These are phyloP conservation scores for Pyrenophora graminea DNA, from an alignment of 2,329 filamentous ascomycete species.

Conservation along the genomic window DNA sequence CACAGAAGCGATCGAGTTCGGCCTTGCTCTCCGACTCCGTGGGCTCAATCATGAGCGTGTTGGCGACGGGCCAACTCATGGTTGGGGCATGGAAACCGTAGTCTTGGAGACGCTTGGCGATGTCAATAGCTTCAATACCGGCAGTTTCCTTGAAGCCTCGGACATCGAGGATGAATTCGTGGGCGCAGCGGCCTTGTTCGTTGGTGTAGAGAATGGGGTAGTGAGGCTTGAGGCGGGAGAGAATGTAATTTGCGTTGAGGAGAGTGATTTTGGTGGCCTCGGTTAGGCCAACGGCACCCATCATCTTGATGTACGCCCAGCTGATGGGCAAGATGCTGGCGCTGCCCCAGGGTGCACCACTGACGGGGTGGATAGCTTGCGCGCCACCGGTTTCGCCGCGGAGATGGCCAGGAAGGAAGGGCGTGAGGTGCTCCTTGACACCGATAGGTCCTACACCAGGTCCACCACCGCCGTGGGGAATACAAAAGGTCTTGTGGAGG, in stretches of 20 bases:
- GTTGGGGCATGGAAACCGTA: conserved; percentile 97
- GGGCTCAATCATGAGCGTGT: conserved; percentile 97
- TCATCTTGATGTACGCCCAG: conserved; percentile 94
- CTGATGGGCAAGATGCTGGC: conserved; percentile 92
- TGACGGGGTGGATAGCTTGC: conserved; percentile 70
- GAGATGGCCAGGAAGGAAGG: conserved; percentile 75
- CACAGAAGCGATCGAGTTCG: conserved; percentile 91
- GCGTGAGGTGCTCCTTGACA: conserved; percentile 78
- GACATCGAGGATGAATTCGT: conserved; percentile 94
- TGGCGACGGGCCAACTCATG: conserved; percentile 94
- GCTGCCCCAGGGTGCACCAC: conserved; percentile 82
- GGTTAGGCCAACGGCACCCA: conserved; percentile 80
- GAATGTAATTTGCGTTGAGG: conserved; percentile 97
- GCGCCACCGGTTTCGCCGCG: conserved; percentile 61
- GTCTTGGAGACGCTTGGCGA: conserved; percentile 94
- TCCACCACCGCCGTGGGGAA: conserved; percentile 92
- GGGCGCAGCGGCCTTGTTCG: conserved; percentile 81
- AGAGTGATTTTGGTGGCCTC: conserved; percentile 90
- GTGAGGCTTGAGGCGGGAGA: conserved; percentile 81
- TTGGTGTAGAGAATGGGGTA: conserved; percentile 96
- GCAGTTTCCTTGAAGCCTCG: conserved; percentile 81
- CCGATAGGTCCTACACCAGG: conserved; percentile 94
- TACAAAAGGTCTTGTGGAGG: conserved; percentile 98
- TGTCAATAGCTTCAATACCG: conserved; percentile 88
- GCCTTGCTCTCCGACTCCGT: conserved; percentile 91